phyloP scores from a whole-genome alignment of 106 monocot genomes.

The Gastrodia elata region DNA sequence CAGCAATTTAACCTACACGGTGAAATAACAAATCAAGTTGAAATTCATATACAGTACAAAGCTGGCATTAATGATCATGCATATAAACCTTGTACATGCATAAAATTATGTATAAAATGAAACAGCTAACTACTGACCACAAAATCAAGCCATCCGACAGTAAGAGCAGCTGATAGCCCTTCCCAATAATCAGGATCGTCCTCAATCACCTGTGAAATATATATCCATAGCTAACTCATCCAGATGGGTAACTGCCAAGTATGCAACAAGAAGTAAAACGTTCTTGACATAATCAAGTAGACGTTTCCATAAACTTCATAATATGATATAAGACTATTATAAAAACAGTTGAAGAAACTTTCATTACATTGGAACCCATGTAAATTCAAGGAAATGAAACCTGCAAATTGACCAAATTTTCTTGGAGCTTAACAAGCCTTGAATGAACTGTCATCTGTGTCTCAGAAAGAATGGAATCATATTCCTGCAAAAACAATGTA shows the following conservation, averaged over 20 bases:
- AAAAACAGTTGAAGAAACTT: not conserved
- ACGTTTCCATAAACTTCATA: not conserved
- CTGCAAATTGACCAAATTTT: slow-evolving; percentile 69
- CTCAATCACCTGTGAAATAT: slow-evolving; percentile 53
- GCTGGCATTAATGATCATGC: too few relatives aligned
- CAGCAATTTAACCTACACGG: slow-evolving; percentile 74
- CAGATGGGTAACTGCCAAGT: not conserved
- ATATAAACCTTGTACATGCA: slow-evolving; percentile 3
- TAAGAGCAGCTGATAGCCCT: slow-evolving; percentile 66
- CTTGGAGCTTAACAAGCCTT: slow-evolving; percentile 57
- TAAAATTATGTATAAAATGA: not conserved
- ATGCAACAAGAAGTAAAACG: not conserved
- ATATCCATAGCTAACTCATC: not conserved
- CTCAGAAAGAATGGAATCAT: slow-evolving; percentile 59
- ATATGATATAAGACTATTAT: not conserved
- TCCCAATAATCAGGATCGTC: slow-evolving; percentile 92
- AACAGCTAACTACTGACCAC: slow-evolving; percentile 35
- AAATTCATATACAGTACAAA: not conserved
- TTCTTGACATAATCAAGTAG: not conserved
- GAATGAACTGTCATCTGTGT: slow-evolving; percentile 34
- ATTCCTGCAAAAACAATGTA: slow-evolving; percentile 44
- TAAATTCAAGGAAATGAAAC: slow-evolving; percentile 19
- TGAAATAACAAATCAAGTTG: not conserved
- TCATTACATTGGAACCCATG: not conserved
- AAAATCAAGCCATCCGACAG: slow-evolving; percentile 95